Conservation (phyloP, 2,329 filamentous ascomycete species). For the Fusarium marasasianum region DNA sequence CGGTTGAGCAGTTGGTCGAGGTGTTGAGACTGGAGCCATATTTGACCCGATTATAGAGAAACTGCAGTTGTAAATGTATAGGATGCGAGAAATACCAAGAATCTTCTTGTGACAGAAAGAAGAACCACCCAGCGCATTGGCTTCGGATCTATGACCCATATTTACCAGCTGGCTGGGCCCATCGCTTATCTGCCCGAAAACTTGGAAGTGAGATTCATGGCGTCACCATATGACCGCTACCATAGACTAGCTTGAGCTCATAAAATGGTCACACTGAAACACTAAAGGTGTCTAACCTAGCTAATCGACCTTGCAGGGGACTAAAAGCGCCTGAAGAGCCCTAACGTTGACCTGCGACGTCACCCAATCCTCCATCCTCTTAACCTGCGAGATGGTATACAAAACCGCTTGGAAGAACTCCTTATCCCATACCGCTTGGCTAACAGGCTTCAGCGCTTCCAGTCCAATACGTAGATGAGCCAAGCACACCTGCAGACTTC, state of each 20-base stretch:
- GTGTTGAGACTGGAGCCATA: background rate
- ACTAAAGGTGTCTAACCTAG: accelerated
- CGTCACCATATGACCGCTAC: background rate
- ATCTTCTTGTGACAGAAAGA: background rate
- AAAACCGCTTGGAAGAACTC: background rate
- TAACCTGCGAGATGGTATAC: background rate
- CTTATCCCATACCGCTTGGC: background rate
- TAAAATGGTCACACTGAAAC: background rate
- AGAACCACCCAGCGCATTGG: background rate
- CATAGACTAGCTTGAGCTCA: background rate
- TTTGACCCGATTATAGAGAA: too few species aligned
- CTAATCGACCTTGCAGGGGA: background rate
- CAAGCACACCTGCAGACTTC: background rate
- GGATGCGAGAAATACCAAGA: background rate
- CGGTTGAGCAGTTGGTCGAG: background rate
- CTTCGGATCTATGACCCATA: background rate
- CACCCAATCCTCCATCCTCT: slow-evolving; percentile 1
- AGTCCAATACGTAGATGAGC: accelerated
- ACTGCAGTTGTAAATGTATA: too few species aligned
- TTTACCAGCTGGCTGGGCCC: background rate
- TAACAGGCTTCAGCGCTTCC: background rate
- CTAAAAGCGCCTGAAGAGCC: background rate
- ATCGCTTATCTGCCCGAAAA: background rate
- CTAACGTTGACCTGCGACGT: background rate
- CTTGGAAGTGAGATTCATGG: background rate